Base-by-base conservation (phyloP, 2,329 filamentous ascomycete species). In the Diaporthe sp. region DNA sequence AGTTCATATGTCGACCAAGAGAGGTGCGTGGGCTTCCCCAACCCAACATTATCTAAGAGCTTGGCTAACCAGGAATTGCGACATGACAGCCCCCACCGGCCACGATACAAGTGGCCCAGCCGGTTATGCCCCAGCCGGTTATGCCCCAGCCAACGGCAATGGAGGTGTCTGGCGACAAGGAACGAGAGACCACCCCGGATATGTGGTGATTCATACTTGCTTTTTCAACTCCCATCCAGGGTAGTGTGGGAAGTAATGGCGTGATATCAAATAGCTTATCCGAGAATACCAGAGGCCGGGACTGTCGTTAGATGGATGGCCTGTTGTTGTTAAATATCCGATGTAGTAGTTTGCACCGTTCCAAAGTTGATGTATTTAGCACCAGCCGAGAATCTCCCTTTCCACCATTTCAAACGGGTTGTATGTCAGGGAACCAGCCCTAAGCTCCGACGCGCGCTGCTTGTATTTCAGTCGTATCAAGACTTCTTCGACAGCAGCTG, bases 21-120 rank as follows among this genome's bases (percentile, higher is more conserved):
- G 50, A 32, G 6, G 61, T 66, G 22, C 19, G 44, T 51, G 10
- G 22, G 12, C 42, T 12, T 22, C 32, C 12, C 17, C 7, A 1
- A 25, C 2, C 12, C 2, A 1, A 4, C 17, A 6, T 2, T 66
- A 7, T 2, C 13, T n/a, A 12, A 10, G 12, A 4, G 6, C 1
- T 9, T 3, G 15, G 12, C 61, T 65, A 2, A 65, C 27, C 9
- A 13, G 15, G 12, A n/a, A 10, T 8, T 22, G 42, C 22, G 30
- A 22, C 12, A 9, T 4, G 3, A 51, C 12, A 66, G 61, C 61
- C 61, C 12, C 61, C 42, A 15, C 19, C 27, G 2, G 44, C 30
- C 13, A 35, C 27, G 22, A 35, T 25, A 25, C 25, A 35, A 3
- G 30, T 42, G 6, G 8, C 53, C 7, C 7, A 12, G 8, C 17